Conservation (phyloP, 805 yeast species). For the Jamesozyma piceae region DNA sequence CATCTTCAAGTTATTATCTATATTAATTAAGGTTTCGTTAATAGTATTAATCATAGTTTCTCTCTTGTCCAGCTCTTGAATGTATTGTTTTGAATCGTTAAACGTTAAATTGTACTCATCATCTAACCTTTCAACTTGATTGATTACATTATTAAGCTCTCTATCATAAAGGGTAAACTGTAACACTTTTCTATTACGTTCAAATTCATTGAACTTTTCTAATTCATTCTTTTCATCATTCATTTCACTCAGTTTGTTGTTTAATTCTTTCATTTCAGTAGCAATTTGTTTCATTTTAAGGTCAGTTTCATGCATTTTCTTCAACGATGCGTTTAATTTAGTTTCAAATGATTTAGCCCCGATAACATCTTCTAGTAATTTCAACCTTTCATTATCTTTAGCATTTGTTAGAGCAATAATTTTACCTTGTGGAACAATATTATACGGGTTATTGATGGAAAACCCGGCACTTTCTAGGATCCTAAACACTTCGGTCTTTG, state of each 20-base stretch:
- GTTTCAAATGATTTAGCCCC: constrained; percentile 89
- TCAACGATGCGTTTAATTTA: constrained; percentile 65
- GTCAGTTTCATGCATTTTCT: constrained; percentile 68
- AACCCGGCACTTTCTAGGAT: constrained; percentile 87
- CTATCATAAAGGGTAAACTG: constrained; percentile 73
- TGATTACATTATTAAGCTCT: constrained; percentile 55
- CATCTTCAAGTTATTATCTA: constrained; percentile 42
- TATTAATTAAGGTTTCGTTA: constrained; percentile 36
- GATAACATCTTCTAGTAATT: constrained; percentile 79
- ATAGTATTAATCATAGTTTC: constrained; percentile 43
- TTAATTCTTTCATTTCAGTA: constrained; percentile 60
- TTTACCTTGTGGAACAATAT: constrained; percentile 94
- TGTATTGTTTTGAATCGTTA: constrained; percentile 43
- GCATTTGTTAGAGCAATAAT: constrained; percentile 85
- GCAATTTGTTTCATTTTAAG: constrained; percentile 63
- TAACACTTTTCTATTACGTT: constrained; percentile 55
- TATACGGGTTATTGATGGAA: constrained; percentile 81
- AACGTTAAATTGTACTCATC: constrained; percentile 43
- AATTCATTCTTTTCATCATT: constrained; percentile 73
- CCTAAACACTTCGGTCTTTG: constrained; percentile 72
- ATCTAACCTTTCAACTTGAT: constrained; percentile 53
- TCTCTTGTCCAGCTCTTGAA: constrained; percentile 49
- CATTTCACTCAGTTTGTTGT: constrained; percentile 65
- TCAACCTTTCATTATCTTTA: constrained; percentile 71
- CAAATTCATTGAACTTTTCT: constrained; percentile 57